Evolutionary conservation across 495 filamentous ascomycete species (phyloP).

Genomic region (Letharia lupina): DNA sequence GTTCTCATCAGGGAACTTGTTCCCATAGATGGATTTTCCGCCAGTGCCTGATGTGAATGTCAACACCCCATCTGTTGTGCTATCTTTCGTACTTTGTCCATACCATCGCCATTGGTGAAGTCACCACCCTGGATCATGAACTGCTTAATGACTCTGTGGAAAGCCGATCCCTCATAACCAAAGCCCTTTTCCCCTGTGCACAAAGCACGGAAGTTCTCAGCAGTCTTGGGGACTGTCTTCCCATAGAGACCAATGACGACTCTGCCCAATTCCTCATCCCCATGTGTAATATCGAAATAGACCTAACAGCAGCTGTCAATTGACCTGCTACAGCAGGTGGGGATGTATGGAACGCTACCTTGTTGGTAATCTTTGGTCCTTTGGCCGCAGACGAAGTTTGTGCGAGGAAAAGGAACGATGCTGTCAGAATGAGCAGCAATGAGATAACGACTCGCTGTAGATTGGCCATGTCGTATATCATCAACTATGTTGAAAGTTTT

Average conservation of each 20-base stretch:
- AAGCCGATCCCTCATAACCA: slow-evolving; percentile 88
- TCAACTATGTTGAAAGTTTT: slow-evolving; percentile 1
- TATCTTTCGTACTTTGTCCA: slow-evolving; percentile 10
- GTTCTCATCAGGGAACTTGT: slow-evolving; percentile 96
- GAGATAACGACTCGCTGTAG: slow-evolving; percentile 49
- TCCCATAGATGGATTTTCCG: slow-evolving; percentile 95
- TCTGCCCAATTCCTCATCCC: slow-evolving; percentile 72
- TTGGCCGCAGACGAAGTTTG: slow-evolving; percentile 66
- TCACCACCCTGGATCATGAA: slow-evolving; percentile 99
- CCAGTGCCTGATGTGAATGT: slow-evolving; percentile 56
- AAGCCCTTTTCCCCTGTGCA: slow-evolving; percentile 96
- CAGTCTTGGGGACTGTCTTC: slow-evolving; percentile 94
- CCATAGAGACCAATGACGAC: slow-evolving; percentile 95
- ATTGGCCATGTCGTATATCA: slow-evolving; percentile 39
- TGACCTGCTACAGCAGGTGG: slow-evolving; percentile 11
- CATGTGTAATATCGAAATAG: slow-evolving; percentile 91
- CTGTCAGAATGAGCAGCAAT: slow-evolving; percentile 63
- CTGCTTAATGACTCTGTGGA: slow-evolving; percentile 97
- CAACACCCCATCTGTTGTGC: slow-evolving; percentile 15
- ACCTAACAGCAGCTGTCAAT: slow-evolving; percentile 42
- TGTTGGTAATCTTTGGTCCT: slow-evolving; percentile 93
- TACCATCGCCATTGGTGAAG: slow-evolving; percentile 88
- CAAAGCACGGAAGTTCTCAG: slow-evolving; percentile 96
- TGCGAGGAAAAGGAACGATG: slow-evolving; percentile 63
- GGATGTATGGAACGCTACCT: slow-evolving; percentile 45